Conservation (phyloP, 306 rosid genomes). For the Astragalus membranaceus region DNA sequence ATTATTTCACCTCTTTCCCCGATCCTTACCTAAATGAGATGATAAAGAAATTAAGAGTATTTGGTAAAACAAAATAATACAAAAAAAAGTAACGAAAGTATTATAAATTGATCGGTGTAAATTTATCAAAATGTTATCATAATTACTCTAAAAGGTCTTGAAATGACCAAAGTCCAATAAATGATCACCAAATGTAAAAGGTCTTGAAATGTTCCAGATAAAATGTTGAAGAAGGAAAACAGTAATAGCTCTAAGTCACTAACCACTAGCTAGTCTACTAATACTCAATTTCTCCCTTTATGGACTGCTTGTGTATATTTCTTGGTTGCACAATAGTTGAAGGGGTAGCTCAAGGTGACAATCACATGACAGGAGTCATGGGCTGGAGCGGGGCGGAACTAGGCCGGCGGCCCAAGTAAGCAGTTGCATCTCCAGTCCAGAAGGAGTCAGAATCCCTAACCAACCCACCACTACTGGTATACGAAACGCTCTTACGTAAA, state of each 20-base stretch:
- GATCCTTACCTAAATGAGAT: no score
- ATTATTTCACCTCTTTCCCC: no score
- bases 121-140: no score
- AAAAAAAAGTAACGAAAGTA: no score
- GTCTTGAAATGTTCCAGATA: neutral
- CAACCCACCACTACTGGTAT: neutral
- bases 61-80: no score
- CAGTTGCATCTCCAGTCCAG: neutral
- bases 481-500: neutral
- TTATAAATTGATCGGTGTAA: no score
- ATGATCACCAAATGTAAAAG: neutral
- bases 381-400: slow-evolving; percentile 35
- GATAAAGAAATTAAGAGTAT: no score
- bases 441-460: neutral
- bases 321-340: neutral
- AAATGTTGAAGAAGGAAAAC: neutral
- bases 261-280: no score
- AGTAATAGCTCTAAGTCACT: no score
- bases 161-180: neutral
- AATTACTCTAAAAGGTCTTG: neutral
- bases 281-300: no score
- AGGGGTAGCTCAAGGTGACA: neutral
- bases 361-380: slow-evolving; percentile 25
- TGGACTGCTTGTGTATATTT: no score
- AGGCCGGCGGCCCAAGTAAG: slow-evolving; percentile 21